Evolutionary conservation across 192 early-diverging fungal species (phyloP).

Genomic region (Glomus cerebriforme): DNA sequence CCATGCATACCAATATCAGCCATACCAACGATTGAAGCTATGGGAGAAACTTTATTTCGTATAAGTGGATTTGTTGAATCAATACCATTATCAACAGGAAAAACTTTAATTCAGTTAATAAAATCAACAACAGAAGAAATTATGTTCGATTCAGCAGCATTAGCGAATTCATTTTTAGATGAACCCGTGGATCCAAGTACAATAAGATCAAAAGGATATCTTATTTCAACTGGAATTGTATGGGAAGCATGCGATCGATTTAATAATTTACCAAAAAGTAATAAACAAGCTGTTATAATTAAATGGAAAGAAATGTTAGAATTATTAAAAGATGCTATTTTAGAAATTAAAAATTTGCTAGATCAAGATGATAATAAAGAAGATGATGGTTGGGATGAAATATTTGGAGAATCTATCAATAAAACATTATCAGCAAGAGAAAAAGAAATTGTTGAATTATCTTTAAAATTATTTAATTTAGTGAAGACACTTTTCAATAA

Average conservation of each 20-base stretch:
- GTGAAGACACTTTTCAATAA: conserved; percentile 42
- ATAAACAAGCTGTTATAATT: conserved; percentile 40
- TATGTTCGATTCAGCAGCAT: conserved; percentile 37
- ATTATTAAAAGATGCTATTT: conserved; percentile 45
- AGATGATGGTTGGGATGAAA: conserved; percentile 43
- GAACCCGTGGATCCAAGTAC: conserved; percentile 27
- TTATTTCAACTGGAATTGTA: conserved; percentile 43
- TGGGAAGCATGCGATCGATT: conserved; percentile 48
- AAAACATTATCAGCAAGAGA: conserved; percentile 41
- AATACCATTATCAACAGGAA: conserved; percentile 43
- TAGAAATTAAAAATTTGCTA: conserved; percentile 43
- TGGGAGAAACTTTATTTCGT: conserved; percentile 45
- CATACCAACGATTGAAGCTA: conserved; percentile 37
- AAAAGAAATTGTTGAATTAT: conserved; percentile 37
- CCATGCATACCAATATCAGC: conserved; percentile 41
- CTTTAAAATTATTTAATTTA: conserved; percentile 42
- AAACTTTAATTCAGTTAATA: conserved; percentile 40
- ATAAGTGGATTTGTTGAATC: conserved; percentile 45
- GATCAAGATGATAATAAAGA: conserved; percentile 31
- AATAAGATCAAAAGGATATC: conserved; percentile 31
- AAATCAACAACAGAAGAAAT: conserved; percentile 37
- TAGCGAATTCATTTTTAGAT: conserved; percentile 44
- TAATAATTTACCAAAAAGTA: conserved; percentile 41
- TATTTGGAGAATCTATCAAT: conserved; percentile 7
- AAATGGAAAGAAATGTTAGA: conserved; percentile 44